Evolutionary conservation across 225 moss, liverwort and hornwort genomes (phyloP), one percentile per base, ranked within the genome.

Genomic region (Marchantia paleacea): DNA sequence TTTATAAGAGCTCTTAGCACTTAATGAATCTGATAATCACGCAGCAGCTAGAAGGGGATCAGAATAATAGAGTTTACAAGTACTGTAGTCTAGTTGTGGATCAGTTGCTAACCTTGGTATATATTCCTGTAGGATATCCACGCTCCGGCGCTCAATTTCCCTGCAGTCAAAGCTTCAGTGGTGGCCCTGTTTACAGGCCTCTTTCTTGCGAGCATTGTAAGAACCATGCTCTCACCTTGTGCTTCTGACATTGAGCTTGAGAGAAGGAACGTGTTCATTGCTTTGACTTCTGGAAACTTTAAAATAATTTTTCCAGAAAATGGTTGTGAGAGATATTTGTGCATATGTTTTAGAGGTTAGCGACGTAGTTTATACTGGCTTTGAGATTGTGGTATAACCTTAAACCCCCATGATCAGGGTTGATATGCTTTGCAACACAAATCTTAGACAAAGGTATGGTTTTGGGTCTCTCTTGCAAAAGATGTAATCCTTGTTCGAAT

Each of bases 121-220:
- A 58, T 14, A 12, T 63, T 62, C 69, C 62, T 89, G 88, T 87
- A 99, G 97, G 87, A 89, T 57, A 87, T 90, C 47, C 97, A 99
- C 85, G 97, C 93, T 80, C 97, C 93, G 70, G 84, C 84, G 76
- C 89, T 99, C 79, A 89, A 80, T 31, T 74, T 88, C 62, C 90
- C 91, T 57, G 88, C 80, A 49, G 90, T 99, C 22, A 99, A 94
- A 87, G 97, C 95, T 54, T 7, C 88, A 28, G 97, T 99, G 78
- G 82, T 99, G 79, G 97, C 93, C 69, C 24, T 83, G 65, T 99
- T 99, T 78, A 83, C 90, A 52, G 97, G 86, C 25, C 80, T 99
- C 83, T 87, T 95, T 79, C 90, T 99, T 80, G 86, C 84, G 50
- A 95, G 95, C 86, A 92, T 99, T 87, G 97, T 99, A 86, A 95